These are phyloP conservation scores for Puccinia hordei DNA, from an alignment of 1,284 basidiomycete genomes.

Conservation along the genomic window DNA sequence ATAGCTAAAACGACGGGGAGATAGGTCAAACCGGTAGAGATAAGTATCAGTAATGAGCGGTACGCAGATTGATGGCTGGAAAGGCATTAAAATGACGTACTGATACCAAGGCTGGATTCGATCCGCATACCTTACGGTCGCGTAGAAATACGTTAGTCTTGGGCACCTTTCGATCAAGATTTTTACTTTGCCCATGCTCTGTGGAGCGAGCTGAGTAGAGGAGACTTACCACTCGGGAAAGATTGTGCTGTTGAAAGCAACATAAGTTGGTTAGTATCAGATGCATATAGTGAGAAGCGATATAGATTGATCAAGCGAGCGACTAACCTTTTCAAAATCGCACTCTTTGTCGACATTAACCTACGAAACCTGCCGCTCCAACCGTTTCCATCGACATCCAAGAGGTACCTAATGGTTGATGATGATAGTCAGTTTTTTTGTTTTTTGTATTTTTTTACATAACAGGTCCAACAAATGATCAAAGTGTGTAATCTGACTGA, in stretches of 20 bases:
- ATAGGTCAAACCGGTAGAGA: background rate
- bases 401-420: conserved; percentile 53
- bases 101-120: conserved; percentile 58
- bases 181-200: background rate
- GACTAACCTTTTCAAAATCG: conserved; percentile 57
- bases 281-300: background rate
- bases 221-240: conserved; percentile 56
- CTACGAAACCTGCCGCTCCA: conserved; percentile 60
- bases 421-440: conserved; percentile 57
- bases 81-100: conserved; percentile 52
- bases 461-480: conserved; percentile 51
- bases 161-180: background rate
- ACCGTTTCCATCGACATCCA: conserved; percentile 63
- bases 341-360: conserved; percentile 44
- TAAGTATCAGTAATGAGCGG: background rate
- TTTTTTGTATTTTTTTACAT: conserved; percentile 55
- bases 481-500: background rate
- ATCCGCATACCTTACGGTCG: conserved; percentile 54
- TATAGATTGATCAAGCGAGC: background rate
- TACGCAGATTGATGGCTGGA: background rate
- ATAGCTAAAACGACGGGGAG: background rate
- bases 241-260: conserved; percentile 56
- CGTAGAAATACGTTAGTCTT: background rate
- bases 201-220: too few species aligned
- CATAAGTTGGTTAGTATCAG: conserved; percentile 32